These are phyloP conservation scores for Ensete glaucum DNA, from an alignment of 176 grass and related monocot species.

Conservation along the genomic window DNA sequence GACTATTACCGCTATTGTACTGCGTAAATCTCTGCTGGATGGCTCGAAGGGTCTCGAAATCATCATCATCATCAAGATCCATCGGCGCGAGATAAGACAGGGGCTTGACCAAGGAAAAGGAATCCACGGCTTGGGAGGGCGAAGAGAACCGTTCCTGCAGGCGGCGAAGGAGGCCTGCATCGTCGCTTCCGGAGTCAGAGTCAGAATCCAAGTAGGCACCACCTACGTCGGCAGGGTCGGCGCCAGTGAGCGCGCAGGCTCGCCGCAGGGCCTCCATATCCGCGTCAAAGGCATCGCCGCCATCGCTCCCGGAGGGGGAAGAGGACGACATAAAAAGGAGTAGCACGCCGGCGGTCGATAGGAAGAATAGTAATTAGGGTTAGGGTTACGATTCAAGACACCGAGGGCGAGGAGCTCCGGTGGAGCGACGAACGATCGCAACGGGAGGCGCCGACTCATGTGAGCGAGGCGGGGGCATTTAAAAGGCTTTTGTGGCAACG, in stretches of 20 bases:
- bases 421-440: background rate
- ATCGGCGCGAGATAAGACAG: constrained; percentile 28
- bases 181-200: constrained; percentile 20
- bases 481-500: too few relatives aligned
- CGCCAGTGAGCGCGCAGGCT: constrained; percentile 47
- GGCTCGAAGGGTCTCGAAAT: constrained; percentile 65
- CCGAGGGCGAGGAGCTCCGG: background rate
- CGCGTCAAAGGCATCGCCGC: constrained; percentile 40
- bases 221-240: constrained; percentile 33
- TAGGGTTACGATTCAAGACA: constrained; percentile 1
- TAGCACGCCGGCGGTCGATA: background rate
- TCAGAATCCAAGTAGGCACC: background rate
- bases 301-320: constrained; percentile 40
- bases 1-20: constrained; percentile 48
- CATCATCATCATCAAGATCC: constrained; percentile 43
- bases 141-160: constrained; percentile 46
- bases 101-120: constrained; percentile 19
- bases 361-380: constrained; percentile 3
- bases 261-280: constrained; percentile 59
- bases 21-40: constrained; percentile 75
- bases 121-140: constrained; percentile 10
- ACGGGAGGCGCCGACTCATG: background rate
- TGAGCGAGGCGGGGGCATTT: too few relatives aligned
- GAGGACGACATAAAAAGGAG: constrained; percentile 35
- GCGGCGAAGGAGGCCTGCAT: constrained; percentile 47